Evolutionary conservation across 768 basidiomycete genomes (phyloP).

Genomic region (Amanita inopinata): DNA sequence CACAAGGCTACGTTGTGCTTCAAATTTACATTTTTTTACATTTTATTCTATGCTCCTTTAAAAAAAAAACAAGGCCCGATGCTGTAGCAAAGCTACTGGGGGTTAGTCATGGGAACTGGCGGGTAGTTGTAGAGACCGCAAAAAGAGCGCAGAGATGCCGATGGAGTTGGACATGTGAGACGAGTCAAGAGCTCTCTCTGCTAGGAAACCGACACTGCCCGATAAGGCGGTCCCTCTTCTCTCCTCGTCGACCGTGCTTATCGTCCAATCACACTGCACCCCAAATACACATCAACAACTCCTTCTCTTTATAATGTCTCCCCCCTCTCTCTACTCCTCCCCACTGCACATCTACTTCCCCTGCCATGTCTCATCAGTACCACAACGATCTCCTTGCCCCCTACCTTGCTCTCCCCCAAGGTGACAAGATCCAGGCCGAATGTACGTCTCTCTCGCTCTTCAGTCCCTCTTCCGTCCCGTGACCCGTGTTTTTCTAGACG

Average conservation of each 20-base stretch:
- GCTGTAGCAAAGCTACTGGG: no score
- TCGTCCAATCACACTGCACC: conserved; percentile 32
- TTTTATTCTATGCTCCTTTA: conserved; percentile 16
- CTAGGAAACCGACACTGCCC: background rate
- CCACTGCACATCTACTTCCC: conserved; percentile 10
- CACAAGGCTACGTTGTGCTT: no score
- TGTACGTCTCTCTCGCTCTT: conserved; percentile 40
- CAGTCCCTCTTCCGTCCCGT: conserved; percentile 13
- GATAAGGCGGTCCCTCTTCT: background rate
- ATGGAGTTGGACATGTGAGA: background rate
- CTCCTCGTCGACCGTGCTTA: conserved; percentile 21
- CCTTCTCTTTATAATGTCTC: conserved; percentile 16
- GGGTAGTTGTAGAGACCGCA: background rate
- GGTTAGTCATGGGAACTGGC: no score
- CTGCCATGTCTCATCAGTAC: conserved; percentile 34
- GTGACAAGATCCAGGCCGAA: conserved; percentile 90
- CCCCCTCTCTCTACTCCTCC: conserved; percentile 15
- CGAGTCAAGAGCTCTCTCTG: no score
- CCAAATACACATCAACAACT: conserved; percentile 24
- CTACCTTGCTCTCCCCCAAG: conserved; percentile 84
- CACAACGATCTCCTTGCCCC: conserved; percentile 82
- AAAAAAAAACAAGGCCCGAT: conserved; percentile 39
- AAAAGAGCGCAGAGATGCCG: background rate
- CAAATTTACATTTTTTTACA: conserved; percentile 14
- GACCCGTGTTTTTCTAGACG: conserved; percentile 44